A percentile compares a stretch with the other conserved stretches of the same genome.
Evolutionary conservation across 139 green algal genomes (phyloP).

Genomic region (Dunaliella primolecta): DNA sequence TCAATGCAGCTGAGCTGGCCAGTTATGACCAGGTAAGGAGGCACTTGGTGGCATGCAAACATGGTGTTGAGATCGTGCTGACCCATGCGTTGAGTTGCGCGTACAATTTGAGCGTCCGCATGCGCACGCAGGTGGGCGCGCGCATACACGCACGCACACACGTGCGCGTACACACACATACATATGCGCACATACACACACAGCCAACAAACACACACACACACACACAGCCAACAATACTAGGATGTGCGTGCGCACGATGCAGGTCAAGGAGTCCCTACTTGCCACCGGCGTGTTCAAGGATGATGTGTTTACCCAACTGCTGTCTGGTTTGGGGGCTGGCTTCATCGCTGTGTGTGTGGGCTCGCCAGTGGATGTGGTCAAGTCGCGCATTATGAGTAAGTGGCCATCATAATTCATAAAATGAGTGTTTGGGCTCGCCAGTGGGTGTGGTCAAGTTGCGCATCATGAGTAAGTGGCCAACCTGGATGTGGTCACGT

Average conservation of each 20-base stretch:
- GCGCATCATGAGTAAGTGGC: conserved; percentile 85
- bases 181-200: conserved; percentile 5
- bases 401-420: conserved; percentile 9
- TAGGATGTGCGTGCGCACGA: background rate
- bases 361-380: conserved; percentile 96
- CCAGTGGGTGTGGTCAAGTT: conserved; percentile 98
- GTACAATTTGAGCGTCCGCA: background rate
- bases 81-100: too few relatives aligned
- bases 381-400: conserved; percentile 96
- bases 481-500: background rate
- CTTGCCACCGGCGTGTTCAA: conserved; percentile 53
- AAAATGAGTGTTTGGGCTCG: conserved; percentile 80
- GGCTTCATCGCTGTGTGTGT: conserved; percentile 93
- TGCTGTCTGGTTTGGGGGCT: conserved; percentile 72
- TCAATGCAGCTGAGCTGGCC: conserved; percentile 97
- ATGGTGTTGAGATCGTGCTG: too few relatives aligned
- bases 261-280: conserved; percentile 75
- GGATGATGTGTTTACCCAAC: conserved; percentile 78
- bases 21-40: conserved; percentile 85
- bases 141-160: background rate
- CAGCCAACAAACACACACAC: too few relatives aligned
- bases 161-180: background rate
- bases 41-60: background rate
- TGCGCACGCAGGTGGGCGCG: background rate
- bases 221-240: background rate